Percentiles rank a stretch among this genome's conserved stretches.
phyloP scores from a whole-genome alignment of 1,284 basidiomycete species.

The Ganoderma lucidum region DNA sequence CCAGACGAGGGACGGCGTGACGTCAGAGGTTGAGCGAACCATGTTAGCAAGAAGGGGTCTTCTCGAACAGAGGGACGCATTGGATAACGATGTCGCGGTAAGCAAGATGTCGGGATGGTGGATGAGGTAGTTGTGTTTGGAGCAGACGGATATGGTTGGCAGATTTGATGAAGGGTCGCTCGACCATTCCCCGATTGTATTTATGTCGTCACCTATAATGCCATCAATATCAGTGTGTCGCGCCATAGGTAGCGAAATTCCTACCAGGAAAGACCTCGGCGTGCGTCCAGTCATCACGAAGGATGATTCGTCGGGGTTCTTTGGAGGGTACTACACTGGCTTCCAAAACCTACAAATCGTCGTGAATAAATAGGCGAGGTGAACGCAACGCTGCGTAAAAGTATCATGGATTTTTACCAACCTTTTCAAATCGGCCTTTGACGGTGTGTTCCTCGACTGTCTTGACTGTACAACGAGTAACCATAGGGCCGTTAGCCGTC shows the following conservation, averaged over 20 bases:
- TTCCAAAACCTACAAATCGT: conserved; percentile 40
- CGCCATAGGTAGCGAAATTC: conserved; percentile 22
- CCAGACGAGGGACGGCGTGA: conserved; percentile 79
- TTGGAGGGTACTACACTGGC: conserved; percentile 50
- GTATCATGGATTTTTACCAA: not conserved
- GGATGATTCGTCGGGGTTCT: conserved; percentile 51
- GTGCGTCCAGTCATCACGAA: conserved; percentile 73
- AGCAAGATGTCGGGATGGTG: conserved; percentile 91
- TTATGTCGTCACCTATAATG: conserved; percentile 76
- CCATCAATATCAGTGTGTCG: not conserved
- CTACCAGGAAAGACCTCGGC: conserved; percentile 64
- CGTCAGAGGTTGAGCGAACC: conserved; percentile 64
- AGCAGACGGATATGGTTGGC: conserved; percentile 63
- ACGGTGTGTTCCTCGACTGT: conserved; percentile 25
- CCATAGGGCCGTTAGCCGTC: conserved; percentile 43
- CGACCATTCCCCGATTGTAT: conserved; percentile 67
- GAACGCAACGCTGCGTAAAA: not conserved
- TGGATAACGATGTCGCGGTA: conserved; percentile 88
- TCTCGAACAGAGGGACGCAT: conserved; percentile 81
- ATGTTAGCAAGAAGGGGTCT: conserved; percentile 78
- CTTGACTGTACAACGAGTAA: conserved; percentile 61
- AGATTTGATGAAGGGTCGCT: conserved; percentile 37
- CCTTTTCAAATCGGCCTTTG: conserved; percentile 30
- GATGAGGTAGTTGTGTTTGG: conserved; percentile 72
- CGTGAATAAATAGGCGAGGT: not conserved